Percentiles rank a stretch among this genome's conserved stretches.
phyloP scores from a whole-genome alignment of 164 flowering plant species.

The Echeveria elegans region DNA sequence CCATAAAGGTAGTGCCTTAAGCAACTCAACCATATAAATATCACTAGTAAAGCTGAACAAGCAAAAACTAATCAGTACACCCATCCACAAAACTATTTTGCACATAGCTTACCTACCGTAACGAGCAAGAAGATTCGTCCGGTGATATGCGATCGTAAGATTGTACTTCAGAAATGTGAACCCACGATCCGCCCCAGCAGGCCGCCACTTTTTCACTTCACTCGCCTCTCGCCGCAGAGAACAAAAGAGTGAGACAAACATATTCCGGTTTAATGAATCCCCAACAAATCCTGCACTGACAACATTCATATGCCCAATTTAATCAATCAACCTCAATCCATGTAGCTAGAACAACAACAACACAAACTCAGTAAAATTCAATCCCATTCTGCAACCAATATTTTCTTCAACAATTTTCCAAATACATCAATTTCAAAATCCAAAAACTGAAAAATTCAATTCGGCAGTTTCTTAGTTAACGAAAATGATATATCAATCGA shows the following conservation, averaged over 20 bases:
- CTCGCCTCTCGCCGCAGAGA: slow-evolving; percentile 46
- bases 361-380: neutral
- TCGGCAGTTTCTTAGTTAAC: neutral
- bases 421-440: neutral
- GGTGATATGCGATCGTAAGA: slow-evolving; percentile 86
- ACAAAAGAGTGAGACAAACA: slow-evolving; percentile 94
- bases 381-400: neutral
- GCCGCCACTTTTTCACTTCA: slow-evolving; percentile 91
- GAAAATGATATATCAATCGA: neutral
- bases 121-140: slow-evolving; percentile 90
- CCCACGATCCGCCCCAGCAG: slow-evolving; percentile 91
- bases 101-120: slow-evolving; percentile 80
- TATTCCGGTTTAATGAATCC: slow-evolving; percentile 90
- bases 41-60: neutral
- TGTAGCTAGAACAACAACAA: neutral
- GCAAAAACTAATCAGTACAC: neutral
- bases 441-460: neutral
- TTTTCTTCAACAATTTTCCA: neutral
- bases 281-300: slow-evolving; percentile 95
- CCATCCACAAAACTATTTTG: neutral
- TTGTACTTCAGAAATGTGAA: slow-evolving; percentile 75
- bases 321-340: neutral
- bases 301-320: slow-evolving; percentile 13
- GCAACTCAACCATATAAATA: neutral
- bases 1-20: neutral